Evolutionary conservation across 2,329 filamentous ascomycete species (phyloP).

Genomic region (Ophidiomyces ophidiicola): DNA sequence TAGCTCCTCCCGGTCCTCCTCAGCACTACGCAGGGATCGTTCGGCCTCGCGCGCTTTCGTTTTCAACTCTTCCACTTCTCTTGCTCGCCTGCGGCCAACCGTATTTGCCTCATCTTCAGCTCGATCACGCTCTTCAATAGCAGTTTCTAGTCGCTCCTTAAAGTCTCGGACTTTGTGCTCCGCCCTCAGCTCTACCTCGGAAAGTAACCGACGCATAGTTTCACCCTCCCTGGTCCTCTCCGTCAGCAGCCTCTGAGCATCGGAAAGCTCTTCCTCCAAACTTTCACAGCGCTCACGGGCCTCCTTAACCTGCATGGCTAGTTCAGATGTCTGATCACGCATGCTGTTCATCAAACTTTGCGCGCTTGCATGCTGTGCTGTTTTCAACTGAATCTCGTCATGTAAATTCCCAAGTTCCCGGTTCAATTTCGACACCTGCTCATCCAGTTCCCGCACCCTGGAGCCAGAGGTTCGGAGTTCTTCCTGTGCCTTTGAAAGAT

Average conservation of each 20-base stretch:
- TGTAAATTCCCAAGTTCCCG: conserved; percentile 55
- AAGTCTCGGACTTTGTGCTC: conserved; percentile 78
- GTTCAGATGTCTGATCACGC: conserved; percentile 81
- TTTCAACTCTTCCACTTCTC: conserved; percentile 80
- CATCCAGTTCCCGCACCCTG: conserved; percentile 62
- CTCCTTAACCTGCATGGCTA: conserved; percentile 85
- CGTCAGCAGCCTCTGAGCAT: conserved; percentile 71
- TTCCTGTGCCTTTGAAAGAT: conserved; percentile 59
- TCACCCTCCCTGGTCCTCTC: conserved; percentile 87
- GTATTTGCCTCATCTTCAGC: conserved; percentile 82
- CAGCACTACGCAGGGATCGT: conserved; percentile 56
- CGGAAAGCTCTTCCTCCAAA: conserved; percentile 80
- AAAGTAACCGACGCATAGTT: conserved; percentile 81
- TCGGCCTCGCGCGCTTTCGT: conserved; percentile 69
- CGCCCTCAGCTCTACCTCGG: conserved; percentile 71
- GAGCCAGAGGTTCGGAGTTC: conserved; percentile 48
- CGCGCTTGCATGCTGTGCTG: conserved; percentile 70
- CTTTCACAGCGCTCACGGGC: conserved; percentile 68
- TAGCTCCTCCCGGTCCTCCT: conserved; percentile 65
- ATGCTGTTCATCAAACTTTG: conserved; percentile 81
- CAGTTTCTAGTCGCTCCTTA: conserved; percentile 74
- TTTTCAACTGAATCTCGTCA: conserved; percentile 74
- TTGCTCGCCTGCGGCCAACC: conserved; percentile 58
- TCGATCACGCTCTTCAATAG: conserved; percentile 85
- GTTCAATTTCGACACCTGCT: conserved; percentile 55